Evolutionary conservation across 352 stramenopile genomes (phyloP).

Genomic region (Globisporangium camurandrum): DNA sequence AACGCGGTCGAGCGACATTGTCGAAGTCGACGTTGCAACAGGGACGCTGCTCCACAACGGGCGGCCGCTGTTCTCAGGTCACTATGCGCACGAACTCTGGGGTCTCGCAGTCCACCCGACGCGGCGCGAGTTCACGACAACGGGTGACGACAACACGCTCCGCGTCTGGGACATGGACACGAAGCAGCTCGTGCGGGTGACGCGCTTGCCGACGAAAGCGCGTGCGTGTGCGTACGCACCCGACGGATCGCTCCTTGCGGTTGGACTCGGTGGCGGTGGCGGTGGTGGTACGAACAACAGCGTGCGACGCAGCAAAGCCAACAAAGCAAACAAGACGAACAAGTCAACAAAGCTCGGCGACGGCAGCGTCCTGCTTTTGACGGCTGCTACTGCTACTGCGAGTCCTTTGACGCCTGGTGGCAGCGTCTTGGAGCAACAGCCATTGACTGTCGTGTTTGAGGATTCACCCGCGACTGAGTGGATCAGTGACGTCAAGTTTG

Average conservation of each 20-base stretch:
- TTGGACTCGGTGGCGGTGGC: conserved; percentile 72
- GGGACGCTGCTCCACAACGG: conserved; percentile 27
- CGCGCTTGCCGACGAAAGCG: conserved; percentile 31
- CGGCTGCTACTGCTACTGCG: too few relatives aligned
- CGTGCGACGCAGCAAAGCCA: conserved; percentile 28
- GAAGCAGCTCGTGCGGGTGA: conserved; percentile 32
- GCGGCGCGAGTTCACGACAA: conserved; percentile 50
- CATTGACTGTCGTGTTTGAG: conserved; percentile 33
- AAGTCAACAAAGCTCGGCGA: conserved; percentile 28
- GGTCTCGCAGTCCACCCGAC: conserved; percentile 71
- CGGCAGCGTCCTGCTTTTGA: conserved; percentile 37
- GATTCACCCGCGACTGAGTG: conserved; percentile 60
- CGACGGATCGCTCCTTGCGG: conserved; percentile 76
- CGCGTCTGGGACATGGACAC: conserved; percentile 78
- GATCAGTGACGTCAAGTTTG: conserved; percentile 79
- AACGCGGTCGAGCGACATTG: conserved; percentile 85
- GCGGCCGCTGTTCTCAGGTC: conserved; percentile 45
- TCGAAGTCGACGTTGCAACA: conserved; percentile 48
- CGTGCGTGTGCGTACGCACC: conserved; percentile 83
- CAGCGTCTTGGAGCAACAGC: background rate
- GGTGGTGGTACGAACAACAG: too few relatives aligned
- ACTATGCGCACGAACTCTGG: conserved; percentile 75
- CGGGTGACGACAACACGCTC: conserved; percentile 75
- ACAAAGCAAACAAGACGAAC: conserved; percentile 4
- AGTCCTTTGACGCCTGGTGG: too few relatives aligned